Evolutionary conservation across 2,329 filamentous ascomycete genomes (phyloP), one percentile per base, ranked within the genome.

Genomic region (Clarireedia paspali): DNA sequence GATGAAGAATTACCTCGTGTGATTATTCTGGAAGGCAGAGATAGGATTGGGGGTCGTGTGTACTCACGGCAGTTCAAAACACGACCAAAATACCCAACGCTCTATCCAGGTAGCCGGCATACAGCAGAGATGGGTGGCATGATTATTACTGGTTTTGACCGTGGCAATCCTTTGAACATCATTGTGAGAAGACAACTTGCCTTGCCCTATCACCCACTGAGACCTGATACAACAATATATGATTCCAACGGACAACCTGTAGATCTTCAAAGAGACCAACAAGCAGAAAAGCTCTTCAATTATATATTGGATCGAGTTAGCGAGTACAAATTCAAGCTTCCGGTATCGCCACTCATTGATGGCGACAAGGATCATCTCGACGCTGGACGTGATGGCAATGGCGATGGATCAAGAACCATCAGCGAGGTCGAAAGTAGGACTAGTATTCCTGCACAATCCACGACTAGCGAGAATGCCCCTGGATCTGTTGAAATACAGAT

Each of bases 61-160:
- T 97, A 96, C 72, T 99, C 94, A 53, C 90, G 81, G 53, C 73
- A 79, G 24, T 79, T 86, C 60, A 75, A 65, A 85, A 58, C 75
- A 74, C 75, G 78, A 83, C 74, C 74, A 87, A 75, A 70, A 80
- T 70, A 71, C 75, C 68, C 72, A 77, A 68, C 65, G 76, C 72
- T 70, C 9, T 58, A 81, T 78, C 70, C 80, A 73, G 78, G 76
- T 7, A 80, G 77, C 59, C 76, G 83, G 50, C 87, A 87, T 67
- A 97, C 91, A 20, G 94, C 90, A 34, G 94, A 99, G 70, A 95
- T 96, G 85, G 94, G 94, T 27, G 94, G 92, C 55, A 96, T 99
- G 78, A 97, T 99, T 58, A 91, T 99, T 59, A 96, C 95, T 36
- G 94, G 94, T 0, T 99, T 97, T 69, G 91, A 97, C 63, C 83